phyloP scores from a whole-genome alignment of 2,329 filamentous ascomycete species.

The Colletotrichum paranaense region DNA sequence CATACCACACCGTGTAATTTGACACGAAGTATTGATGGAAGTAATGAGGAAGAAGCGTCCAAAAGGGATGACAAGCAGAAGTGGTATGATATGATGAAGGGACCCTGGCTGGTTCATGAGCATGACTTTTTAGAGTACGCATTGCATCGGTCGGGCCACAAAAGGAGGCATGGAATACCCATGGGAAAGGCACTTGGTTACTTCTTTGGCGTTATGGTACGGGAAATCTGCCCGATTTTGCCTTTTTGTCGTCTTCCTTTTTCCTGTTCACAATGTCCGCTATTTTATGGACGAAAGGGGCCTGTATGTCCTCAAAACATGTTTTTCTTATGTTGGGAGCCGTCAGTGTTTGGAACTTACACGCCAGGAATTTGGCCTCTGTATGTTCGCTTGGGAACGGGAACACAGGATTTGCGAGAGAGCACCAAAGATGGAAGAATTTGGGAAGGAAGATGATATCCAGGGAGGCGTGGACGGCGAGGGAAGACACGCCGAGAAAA shows the following conservation, averaged over 20 bases:
- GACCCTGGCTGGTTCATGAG: constrained; percentile 28
- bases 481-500: not conserved
- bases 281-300: not conserved
- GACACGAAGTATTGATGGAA: constrained; percentile 23
- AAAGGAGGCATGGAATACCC: constrained; percentile 28
- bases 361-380: not conserved
- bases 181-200: constrained; percentile 4
- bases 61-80: constrained; percentile 27
- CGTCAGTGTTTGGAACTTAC: not conserved
- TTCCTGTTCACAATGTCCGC: constrained; percentile 1
- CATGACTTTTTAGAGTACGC: constrained; percentile 36
- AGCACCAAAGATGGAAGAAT: not conserved
- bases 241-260: not conserved
- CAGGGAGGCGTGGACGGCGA: not conserved
- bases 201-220: constrained; percentile 14
- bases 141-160: constrained; percentile 33
- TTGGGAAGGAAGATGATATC: not conserved
- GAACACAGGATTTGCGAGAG: not conserved
- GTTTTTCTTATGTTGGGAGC: not conserved
- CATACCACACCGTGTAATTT: not conserved
- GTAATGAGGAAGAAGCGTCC: constrained; percentile 40
- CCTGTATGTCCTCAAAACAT: not conserved
- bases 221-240: not conserved
- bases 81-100: constrained; percentile 18
- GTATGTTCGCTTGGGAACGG: not conserved